A percentile compares a stretch with the other conserved stretches of the same genome.
phyloP scores from a whole-genome alignment of 805 yeast genomes.

The Wickerhamomyces queroliae region DNA sequence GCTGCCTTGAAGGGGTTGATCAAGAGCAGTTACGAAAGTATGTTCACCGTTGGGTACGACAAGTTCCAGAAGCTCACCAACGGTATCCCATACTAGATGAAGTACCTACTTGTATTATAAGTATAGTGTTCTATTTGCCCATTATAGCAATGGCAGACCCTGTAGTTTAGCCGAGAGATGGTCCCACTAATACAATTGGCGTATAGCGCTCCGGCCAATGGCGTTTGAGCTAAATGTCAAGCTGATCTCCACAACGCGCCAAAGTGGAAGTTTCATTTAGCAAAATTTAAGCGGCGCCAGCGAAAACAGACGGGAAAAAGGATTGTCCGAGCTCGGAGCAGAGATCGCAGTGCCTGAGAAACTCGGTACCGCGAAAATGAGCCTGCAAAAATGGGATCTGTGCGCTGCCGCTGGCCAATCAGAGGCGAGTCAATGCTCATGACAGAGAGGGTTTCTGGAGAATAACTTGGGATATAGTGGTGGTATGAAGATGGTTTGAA shows the following conservation, averaged over 20 bases:
- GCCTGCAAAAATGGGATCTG: background rate
- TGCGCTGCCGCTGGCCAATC: background rate
- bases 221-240: no score
- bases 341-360: background rate
- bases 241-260: no score
- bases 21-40: constrained; percentile 76
- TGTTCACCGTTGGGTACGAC: constrained; percentile 91
- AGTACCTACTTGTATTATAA: no score
- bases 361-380: background rate
- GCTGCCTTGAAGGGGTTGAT: constrained; percentile 68
- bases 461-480: background rate
- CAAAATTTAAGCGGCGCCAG: no score
- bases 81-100: constrained; percentile 81
- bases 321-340: background rate
- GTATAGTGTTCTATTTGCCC: no score
- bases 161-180: no score
- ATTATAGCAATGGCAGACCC: no score
- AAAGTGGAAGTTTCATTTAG: no score
- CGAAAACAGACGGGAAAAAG: no score
- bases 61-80: constrained; percentile 95
- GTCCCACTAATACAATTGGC: no score
- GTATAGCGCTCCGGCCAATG: no score
- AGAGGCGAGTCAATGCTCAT: background rate
- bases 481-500: background rate
- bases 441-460: background rate